These are phyloP conservation scores for Citrus australasica DNA, from an alignment of 345 rosid genomes.

Conservation along the genomic window DNA sequence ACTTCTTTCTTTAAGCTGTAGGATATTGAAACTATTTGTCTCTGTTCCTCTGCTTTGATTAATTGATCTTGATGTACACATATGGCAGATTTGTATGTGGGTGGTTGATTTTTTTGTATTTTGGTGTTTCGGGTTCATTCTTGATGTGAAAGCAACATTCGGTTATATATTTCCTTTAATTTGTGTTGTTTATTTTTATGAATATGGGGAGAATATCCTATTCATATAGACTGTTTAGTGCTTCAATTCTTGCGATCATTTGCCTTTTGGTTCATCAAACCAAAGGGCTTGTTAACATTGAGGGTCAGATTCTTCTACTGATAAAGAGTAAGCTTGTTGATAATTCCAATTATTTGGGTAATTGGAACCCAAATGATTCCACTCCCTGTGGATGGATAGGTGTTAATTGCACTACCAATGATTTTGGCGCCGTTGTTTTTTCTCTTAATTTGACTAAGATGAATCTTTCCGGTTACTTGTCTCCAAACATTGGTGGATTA, in stretches of 20 bases:
- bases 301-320: slow-evolving; percentile 65
- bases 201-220: slow-evolving; percentile 34
- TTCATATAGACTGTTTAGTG: slow-evolving; percentile 8
- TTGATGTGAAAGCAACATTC: slow-evolving; percentile 12
- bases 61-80: too few relatives aligned
- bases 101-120: slow-evolving; percentile 12
- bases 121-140: not conserved
- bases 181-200: not conserved
- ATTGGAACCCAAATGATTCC: slow-evolving; percentile 67
- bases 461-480: slow-evolving; percentile 70
- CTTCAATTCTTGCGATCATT: slow-evolving; percentile 22
- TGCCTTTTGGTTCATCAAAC: slow-evolving; percentile 36
- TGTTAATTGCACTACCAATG: slow-evolving; percentile 49
- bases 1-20: slow-evolving; percentile 1
- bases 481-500: slow-evolving; percentile 73
- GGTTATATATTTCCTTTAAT: not conserved
- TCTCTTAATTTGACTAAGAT: slow-evolving; percentile 50
- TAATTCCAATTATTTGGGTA: slow-evolving; percentile 32
- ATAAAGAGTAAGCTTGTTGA: slow-evolving; percentile 56
- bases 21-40: not conserved
- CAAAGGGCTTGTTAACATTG: slow-evolving; percentile 46
- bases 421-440: slow-evolving; percentile 42
- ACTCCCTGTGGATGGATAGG: slow-evolving; percentile 84
- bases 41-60: not conserved
- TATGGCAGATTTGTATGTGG: slow-evolving; percentile 7